phyloP scores from a whole-genome alignment of 2,329 filamentous ascomycete species.

The Cercospora berteroae region DNA sequence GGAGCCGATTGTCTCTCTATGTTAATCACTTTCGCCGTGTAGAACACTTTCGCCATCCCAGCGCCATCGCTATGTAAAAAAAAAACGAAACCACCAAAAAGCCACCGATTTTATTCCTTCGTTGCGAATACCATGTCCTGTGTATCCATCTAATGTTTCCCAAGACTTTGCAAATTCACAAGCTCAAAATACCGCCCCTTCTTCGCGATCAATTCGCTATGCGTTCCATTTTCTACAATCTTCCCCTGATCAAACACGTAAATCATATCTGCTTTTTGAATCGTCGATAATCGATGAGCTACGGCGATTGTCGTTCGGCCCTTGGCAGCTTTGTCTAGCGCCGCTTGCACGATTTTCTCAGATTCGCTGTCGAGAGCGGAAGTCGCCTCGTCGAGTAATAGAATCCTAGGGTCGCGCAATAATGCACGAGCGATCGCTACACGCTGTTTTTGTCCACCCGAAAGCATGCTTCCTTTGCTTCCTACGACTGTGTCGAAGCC shows the following conservation, averaged over 20 bases:
- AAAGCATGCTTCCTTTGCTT: slow-evolving; percentile 79
- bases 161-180: slow-evolving; percentile 41
- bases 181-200: slow-evolving; percentile 44
- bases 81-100: neutral
- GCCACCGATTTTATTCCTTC: neutral
- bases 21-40: no score
- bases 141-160: slow-evolving; percentile 24
- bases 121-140: neutral
- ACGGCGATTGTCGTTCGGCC: slow-evolving; percentile 79
- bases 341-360: slow-evolving; percentile 77
- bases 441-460: slow-evolving; percentile 91
- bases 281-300: slow-evolving; percentile 86
- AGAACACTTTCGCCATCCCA: neutral
- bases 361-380: slow-evolving; percentile 68
- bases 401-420: slow-evolving; percentile 83
- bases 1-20: neutral
- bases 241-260: slow-evolving; percentile 93
- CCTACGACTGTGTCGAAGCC: slow-evolving; percentile 59
- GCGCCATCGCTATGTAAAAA: slow-evolving; percentile 7
- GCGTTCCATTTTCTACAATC: slow-evolving; percentile 81
- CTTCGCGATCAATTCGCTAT: slow-evolving; percentile 54
- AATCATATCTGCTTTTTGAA: slow-evolving; percentile 91
- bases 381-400: slow-evolving; percentile 77
- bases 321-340: slow-evolving; percentile 77
- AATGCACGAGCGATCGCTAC: slow-evolving; percentile 90